These are phyloP conservation scores for Lactarius evosmus DNA, from an alignment of 768 basidiomycete species.

Conservation along the genomic window DNA sequence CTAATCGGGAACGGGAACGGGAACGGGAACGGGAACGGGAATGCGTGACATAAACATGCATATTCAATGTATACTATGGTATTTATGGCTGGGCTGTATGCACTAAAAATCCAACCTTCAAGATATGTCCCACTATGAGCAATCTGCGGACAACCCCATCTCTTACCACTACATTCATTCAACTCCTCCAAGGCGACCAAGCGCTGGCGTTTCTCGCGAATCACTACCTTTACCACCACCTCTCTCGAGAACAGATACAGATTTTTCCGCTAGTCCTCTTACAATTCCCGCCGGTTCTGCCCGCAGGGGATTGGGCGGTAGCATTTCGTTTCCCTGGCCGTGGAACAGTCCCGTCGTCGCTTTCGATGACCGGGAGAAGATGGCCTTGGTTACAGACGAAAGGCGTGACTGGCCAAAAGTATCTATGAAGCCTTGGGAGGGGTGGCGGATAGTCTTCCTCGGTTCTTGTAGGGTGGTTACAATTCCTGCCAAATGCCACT, in stretches of 20 bases:
- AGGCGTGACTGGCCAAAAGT: conserved; percentile 9
- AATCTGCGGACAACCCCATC: conserved; percentile 17
- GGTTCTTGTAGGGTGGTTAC: conserved; percentile 47
- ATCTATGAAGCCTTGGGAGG: conserved; percentile 36
- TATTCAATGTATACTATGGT: no score
- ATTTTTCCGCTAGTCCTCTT: conserved; percentile 3
- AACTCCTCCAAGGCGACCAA: conserved; percentile 21
- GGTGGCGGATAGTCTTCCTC: conserved; percentile 53
- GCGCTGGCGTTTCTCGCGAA: conserved; percentile 26
- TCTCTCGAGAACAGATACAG: conserved; percentile 20
- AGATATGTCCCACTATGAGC: conserved; percentile 20
- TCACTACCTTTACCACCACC: conserved; percentile 16
- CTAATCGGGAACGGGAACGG: not conserved
- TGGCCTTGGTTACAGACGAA: conserved; percentile 21
- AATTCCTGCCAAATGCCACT: not conserved
- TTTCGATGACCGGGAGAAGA: conserved; percentile 23
- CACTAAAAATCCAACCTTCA: not conserved
- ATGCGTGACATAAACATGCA: not conserved
- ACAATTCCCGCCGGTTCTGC: not conserved
- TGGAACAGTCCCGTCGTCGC: conserved; percentile 15
- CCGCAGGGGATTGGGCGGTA: not conserved
- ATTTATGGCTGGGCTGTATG: not conserved
- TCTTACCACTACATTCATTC: conserved; percentile 24
- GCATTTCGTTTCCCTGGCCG: conserved; percentile 15
- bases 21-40: not conserved